Conservation (phyloP, 2,329 filamentous ascomycete species). For the Madurella mycetomatis region DNA sequence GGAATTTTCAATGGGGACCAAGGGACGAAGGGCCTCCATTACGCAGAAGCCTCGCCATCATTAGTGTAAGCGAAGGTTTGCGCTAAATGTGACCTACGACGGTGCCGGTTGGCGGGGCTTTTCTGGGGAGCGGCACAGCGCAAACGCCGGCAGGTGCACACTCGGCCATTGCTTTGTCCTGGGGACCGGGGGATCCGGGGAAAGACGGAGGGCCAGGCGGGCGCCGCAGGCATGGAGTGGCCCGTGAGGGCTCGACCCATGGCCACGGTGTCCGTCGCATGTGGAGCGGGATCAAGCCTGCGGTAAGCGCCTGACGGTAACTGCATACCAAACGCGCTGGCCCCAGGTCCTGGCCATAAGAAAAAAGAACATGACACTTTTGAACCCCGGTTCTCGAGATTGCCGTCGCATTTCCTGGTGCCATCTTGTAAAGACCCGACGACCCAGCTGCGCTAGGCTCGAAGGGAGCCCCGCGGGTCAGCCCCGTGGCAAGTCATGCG, state of each 20-base stretch:
- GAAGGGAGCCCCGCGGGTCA: no score
- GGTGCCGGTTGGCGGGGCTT: not conserved
- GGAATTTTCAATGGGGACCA: not conserved
- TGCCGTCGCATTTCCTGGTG: not conserved
- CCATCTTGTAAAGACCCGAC: no score
- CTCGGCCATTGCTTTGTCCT: not conserved
- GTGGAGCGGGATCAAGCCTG: conserved; percentile 11
- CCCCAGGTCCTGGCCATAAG: not conserved
- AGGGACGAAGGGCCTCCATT: conserved; percentile 5
- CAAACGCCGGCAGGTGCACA: not conserved
- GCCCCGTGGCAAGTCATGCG: no score
- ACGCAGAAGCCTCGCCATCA: not conserved
- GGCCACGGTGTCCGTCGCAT: conserved; percentile 13
- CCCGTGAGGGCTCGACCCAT: conserved; percentile 6
- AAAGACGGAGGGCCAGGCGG: not conserved
- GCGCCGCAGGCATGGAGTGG: not conserved
- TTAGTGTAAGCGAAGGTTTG: not conserved
- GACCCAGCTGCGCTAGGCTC: no score
- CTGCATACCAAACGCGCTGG: not conserved
- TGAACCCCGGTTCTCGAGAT: not conserved
- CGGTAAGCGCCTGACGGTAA: not conserved
- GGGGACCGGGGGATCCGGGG: not conserved
- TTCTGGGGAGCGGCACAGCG: not conserved
- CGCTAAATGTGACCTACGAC: conserved; percentile 3
- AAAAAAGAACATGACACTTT: not conserved